A percentile compares a stretch with the other conserved stretches of the same genome.
These are phyloP conservation scores for Juglanconis oblonga DNA, from an alignment of 2,329 filamentous ascomycete species.

Conservation along the genomic window DNA sequence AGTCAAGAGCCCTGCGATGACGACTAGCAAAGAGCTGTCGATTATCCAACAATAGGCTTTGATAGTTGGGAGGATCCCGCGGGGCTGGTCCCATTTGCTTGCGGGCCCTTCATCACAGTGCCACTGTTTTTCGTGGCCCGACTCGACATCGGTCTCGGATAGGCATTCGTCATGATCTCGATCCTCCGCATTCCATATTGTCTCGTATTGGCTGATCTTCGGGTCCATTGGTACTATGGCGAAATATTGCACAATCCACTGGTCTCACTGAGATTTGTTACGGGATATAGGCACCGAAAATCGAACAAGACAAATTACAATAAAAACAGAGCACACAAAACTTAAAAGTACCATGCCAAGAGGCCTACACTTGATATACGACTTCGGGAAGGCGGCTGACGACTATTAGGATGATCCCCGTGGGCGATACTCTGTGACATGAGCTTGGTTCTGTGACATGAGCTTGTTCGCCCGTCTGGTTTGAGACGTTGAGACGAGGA, in stretches of 20 bases:
- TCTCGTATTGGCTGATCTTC: constrained; percentile 20
- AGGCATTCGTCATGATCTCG: constrained; percentile 27
- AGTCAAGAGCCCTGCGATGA: constrained; percentile 28
- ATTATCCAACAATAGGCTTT: constrained; percentile 30
- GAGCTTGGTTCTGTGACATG: neutral
- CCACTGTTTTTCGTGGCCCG: constrained; percentile 31
- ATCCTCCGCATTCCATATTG: constrained; percentile 25
- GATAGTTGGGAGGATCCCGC: constrained; percentile 16
- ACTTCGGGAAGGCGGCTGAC: neutral
- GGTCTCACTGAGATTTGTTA: too few relatives aligned
- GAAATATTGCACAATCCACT: neutral
- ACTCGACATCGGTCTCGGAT: constrained; percentile 33
- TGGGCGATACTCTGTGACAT: neutral
- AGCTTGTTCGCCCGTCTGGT: neutral
- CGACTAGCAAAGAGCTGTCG: constrained; percentile 29
- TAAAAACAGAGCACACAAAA: neutral
- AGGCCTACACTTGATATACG: neutral
- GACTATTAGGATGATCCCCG: neutral
- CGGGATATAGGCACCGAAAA: neutral
- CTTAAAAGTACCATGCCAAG: neutral
- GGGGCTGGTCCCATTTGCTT: constrained; percentile 16
- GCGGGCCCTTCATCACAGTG: constrained; percentile 15
- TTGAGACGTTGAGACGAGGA: neutral
- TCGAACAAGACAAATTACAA: neutral
- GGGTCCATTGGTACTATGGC: neutral